Base-by-base conservation (phyloP, 2,329 filamentous ascomycete genomes). In the Fusarium sp. region DNA sequence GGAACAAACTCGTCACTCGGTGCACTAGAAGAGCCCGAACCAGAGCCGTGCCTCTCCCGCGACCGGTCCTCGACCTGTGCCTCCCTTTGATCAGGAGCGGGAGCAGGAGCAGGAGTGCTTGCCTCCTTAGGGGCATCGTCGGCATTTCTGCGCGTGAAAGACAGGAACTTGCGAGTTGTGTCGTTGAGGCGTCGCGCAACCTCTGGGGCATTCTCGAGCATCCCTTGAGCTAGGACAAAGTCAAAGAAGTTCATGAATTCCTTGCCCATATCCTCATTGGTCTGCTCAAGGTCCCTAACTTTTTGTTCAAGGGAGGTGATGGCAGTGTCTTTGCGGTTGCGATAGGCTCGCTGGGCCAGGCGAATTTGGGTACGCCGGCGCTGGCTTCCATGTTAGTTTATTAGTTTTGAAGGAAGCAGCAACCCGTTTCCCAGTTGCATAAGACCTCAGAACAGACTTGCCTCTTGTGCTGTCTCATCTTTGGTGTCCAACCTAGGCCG, bases 311-410 rank as follows among this genome's bases (percentile, higher is more conserved):
- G 86, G 1, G 90, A 90, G 31, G 90, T 88, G 65, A 97, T 96
- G 6, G 93, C 93, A 25, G 89, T 92, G 79, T 97, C 95, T 82
- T 97, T 97, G 61, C 95, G 91, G 78, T 93, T 91, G 18, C 95
- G 91, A 79, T 97, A 97, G 1, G 94, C 94, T 74, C 95, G 88
- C 81, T 97, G 95, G 2, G 95, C 95, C 64, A 96, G 88, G 27
- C 95, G 91, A 73, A 98, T 97, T 80, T 98, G 95, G 6, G 94
- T 96, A 64, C 95, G 90, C 62, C 95, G 92, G 71, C 94, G 92
- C 93, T 94, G 45, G 45, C 31, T 57, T 69, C 54, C 25, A 70
- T 71, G 71, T 82, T 67, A 81, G 78, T 65, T 52, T 14, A 57
- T 66, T 66, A 40, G 60, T 14, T 22, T 22, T 22, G 27, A 20